Base-by-base conservation (phyloP, 805 yeast species). In the Wickerhamiella azyma region DNA sequence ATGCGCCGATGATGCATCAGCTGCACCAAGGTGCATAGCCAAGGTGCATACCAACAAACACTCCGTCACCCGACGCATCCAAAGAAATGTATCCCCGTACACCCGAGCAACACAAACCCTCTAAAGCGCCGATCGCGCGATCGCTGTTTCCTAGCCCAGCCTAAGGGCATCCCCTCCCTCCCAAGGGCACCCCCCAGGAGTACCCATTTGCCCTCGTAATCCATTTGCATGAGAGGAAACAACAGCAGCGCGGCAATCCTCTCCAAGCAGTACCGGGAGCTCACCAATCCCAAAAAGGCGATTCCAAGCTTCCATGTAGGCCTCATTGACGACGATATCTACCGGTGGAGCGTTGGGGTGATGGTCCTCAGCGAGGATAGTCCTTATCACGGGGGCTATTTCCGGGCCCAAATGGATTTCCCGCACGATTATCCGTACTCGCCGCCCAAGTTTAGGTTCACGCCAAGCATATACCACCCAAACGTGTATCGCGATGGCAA, bases 401-500 rank as follows among this genome's bases (percentile, higher is more conserved):
- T 89, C 67, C 84, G 62, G 61, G 95, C 95, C 18, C 94, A 85
- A 61, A 85, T 89, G 94, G 74, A 80, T 55, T 89, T 89, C 66
- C 97, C 97, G 5, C 65, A 70, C 18, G 94, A 86, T 63, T 89
- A 80, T 66, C 98, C 97, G 3, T 89, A 76, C 60, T 69, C 84
- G 18, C 98, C 98, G 26, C 98, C 97, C 37, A 76, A 81, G 32
- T 89, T 86, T 67, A 71, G 94, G 55, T 89, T 89, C 69, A 80
- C 89, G 7, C 95, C 96, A 11, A 81, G 94, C 37, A 84, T 89
- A 54, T 88, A 78, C 66, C 97, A 89, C 59, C 97, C 97, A 21
- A 89, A 89, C 62, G 94, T 89, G 46, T 89, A 89, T 66, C 75
- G 85, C 50, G 96, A 88, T 64, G 97, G 97, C 14, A 68, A 94